Evolutionary conservation across 345 rosid species (phyloP), one percentile per base, ranked within the genome.

Genomic region (Linum tenue): DNA sequence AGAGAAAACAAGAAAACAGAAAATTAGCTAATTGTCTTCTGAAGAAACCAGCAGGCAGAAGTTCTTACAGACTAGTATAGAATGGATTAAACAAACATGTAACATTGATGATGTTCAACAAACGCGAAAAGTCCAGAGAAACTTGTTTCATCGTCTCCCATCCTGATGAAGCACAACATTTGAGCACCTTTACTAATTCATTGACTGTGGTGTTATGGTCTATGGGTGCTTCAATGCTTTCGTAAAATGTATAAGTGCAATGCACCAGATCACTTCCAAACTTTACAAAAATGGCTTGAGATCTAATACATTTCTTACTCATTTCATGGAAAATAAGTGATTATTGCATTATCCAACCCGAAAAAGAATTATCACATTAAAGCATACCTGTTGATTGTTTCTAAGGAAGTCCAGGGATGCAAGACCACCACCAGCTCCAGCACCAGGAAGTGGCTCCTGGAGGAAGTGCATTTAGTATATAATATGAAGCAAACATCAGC

Each of bases 341-440:
- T 22, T 22, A 22, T 22, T 22, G 31, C 31, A 22, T 22, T 22
- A 22, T 22, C 31, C 31, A 22, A 22, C 31, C 36, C 8, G 9
- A 17, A 5, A 35, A 16, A 1, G 22, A 17, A 57, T 12, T 17
- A 57, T 22, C 22, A 12, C 35, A 37, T 17, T 37, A 40, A 71
- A 65, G 9, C 36, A 53, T 16, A 90, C 97, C 91, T 94, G 99
- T 71, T 81, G 92, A 73, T 89, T 94, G 83, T 82, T 86, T 74
- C 96, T 81, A 59, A 91, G 99, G 72, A 94, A 94, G 50, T 89
- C 96, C 62, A 94, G 91, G 31, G 96, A 78, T 64, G 96, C 95
- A 76, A 80, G 85, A 58, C 92, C 95, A 56, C 84, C 85, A 67
- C 64, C 79, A 56, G 67, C 57, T 8, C 61, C 81, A 59, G 83